These are phyloP conservation scores for Flaveria linearis DNA, from an alignment of 129 eudicot species.

Conservation along the genomic window DNA sequence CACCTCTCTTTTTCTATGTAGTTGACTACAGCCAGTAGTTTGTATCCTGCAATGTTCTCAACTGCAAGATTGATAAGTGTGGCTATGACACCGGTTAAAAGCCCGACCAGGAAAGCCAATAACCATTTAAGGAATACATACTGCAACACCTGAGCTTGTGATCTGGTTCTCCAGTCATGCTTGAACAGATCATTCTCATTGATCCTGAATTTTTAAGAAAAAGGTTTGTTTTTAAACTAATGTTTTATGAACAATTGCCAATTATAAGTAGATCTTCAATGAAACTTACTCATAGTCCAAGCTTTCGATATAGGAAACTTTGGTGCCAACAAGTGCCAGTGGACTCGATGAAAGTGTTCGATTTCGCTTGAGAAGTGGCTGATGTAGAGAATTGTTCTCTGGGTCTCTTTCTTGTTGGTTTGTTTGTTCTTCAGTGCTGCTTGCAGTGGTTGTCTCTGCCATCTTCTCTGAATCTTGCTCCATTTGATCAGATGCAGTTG, in stretches of 20 bases:
- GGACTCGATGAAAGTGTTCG: conserved; percentile 79
- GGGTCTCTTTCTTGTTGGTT: conserved; percentile 57
- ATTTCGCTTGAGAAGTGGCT: conserved; percentile 69
- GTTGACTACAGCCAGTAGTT: conserved; percentile 57
- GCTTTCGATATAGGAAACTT: conserved; percentile 90
- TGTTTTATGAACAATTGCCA: background rate
- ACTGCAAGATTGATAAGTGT: conserved; percentile 92
- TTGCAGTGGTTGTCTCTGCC: conserved; percentile 25
- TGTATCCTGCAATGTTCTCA: conserved; percentile 94
- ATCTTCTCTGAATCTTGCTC: conserved; percentile 38
- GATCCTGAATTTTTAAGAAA: conserved; percentile 52
- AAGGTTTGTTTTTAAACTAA: background rate
- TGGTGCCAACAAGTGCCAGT: conserved; percentile 87
- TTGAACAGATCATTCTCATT: conserved; percentile 95
- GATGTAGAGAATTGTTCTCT: conserved; percentile 62
- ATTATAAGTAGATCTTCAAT: background rate
- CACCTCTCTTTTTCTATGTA: conserved; percentile 68
- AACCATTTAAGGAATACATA: conserved; percentile 82
- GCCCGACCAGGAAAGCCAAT: conserved; percentile 85
- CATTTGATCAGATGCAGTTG: conserved; percentile 42
- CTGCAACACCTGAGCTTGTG: conserved; percentile 75
- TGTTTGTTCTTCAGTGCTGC: conserved; percentile 38
- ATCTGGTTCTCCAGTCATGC: conserved; percentile 99
- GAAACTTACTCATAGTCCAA: conserved; percentile 85
- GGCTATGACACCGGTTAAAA: conserved; percentile 75